Evolutionary conservation across 441 rosid genomes (phyloP), one percentile per base, ranked within the genome.

Genomic region (Populus hybrid): DNA sequence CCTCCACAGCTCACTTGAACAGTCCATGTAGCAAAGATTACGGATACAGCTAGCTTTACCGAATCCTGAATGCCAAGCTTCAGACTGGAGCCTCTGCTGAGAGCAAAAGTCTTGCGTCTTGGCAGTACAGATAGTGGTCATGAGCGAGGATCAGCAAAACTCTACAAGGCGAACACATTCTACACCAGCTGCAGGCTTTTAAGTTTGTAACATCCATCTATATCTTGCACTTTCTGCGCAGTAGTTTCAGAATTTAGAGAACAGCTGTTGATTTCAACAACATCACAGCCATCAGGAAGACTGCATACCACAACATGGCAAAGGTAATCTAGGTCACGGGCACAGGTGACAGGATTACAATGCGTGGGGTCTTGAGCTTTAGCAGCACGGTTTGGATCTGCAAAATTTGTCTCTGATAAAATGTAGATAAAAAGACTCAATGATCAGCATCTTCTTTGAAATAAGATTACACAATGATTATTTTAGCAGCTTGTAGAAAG

Each of bases 301-400:
- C 32, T 68, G 84, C 95, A 70, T 84, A 92, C 98, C 91, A 85
- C 83, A 18, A 91, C 97, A 75, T 95, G 99, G 82, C 95, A 93
- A 42, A 95, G 97, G 87, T 95, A 95, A 83, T 95, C 98, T 0
- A 95, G 92, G 88, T 95, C 99, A 8, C 99, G 91, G 18, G 93
- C 98, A 74, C 98, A 91, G 0, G 98, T 95, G 36, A 97, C 91
- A 26, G 98, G 98, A 84, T 93, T 93, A 82, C 99, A 64, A 95
- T 89, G 78, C 89, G 83, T 7, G 94, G 91, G 67, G 95, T 90
- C 83, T 83, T 90, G 14, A 93, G 93, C 85, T 91, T 91, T 83
- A 92, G 87, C 57, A 95, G 99, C 97, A 70, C 98, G 91, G 82
- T 95, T 92, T 19, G 97, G 98, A 89, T 95, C 98, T 93, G 95